Evolutionary conservation across 176 grass and related monocot species (phyloP), one percentile per base, ranked within the genome.

Genomic region (Rhynchospora pubera): DNA sequence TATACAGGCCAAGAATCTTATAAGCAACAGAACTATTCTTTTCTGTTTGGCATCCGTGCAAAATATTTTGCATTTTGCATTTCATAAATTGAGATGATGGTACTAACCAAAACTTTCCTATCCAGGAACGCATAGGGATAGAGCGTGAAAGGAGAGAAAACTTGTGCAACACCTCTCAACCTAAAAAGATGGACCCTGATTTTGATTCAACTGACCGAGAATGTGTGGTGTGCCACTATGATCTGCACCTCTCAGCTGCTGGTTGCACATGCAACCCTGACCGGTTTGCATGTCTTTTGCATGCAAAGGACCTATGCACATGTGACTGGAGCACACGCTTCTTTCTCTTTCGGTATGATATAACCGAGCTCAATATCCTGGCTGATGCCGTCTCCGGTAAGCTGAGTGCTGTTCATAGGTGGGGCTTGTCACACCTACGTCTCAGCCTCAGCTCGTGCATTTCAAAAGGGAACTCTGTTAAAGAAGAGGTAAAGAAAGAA

Each of bases 371-470:
- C 19, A 94, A 91, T 83, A 79, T 98, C 62, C 84, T 98, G 83
- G 87, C 90, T 87, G 95, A 98, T 89, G 95, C 95, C 77, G 87
- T 98, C 56, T 85, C 85, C 19, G 92, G 95, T 16, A 98, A 91
- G 85, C 82, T 98, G 77, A 98, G 95, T 87, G 95, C 92, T 44
- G 86, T 98, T 79, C 90, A 94, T 60, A 93, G 87, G 86, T 98
- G 95, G 90, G 95, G 88, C n/a, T 83, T 91, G 46, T 86, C 85
- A 75, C 85, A 94, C 86, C 92, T 98, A 86, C 86, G 87, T 64
- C 83, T 94, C 79, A 93, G 82, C 91, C 85, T 98, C 77, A 87
- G 92, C 22, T 89, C 87, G 18, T 90, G 87, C 74, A 84, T 93
- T 43, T 83, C 91, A 69, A 85, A 77, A 82, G 92, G 94, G 64